These are phyloP conservation scores for Capsicum baccatum DNA, from an alignment of 257 asterid genomes.

Conservation along the genomic window DNA sequence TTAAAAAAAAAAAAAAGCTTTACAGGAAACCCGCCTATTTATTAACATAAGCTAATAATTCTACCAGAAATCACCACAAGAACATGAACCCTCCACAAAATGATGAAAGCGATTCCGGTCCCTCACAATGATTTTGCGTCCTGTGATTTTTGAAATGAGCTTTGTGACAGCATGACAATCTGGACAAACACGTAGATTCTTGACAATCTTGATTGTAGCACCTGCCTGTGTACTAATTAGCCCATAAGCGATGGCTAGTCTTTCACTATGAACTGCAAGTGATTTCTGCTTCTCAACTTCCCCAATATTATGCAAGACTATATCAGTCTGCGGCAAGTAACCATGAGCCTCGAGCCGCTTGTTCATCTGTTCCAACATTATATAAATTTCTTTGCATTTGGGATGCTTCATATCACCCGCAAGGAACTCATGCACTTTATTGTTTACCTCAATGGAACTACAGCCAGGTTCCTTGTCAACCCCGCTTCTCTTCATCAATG, in stretches of 20 bases:
- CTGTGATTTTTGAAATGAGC: slow-evolving; percentile 41
- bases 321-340: slow-evolving; percentile 30
- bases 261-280: slow-evolving; percentile 44
- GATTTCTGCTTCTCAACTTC: slow-evolving; percentile 32
- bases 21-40: slow-evolving; percentile 12
- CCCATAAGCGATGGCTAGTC: slow-evolving; percentile 42
- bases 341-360: slow-evolving; percentile 35
- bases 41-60: not conserved
- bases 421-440: slow-evolving; percentile 39
- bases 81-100: slow-evolving; percentile 39
- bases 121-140: slow-evolving; percentile 41
- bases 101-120: slow-evolving; percentile 45
- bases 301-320: slow-evolving; percentile 37
- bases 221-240: slow-evolving; percentile 40
- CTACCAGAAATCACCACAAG: slow-evolving; percentile 45
- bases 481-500: slow-evolving; percentile 39
- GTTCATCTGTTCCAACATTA: slow-evolving; percentile 39
- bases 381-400: slow-evolving; percentile 39
- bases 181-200: slow-evolving; percentile 44
- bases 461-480: slow-evolving; percentile 44
- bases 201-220: slow-evolving; percentile 40
- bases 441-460: slow-evolving; percentile 44
- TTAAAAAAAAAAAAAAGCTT: not conserved
- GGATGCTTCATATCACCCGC: slow-evolving; percentile 41
- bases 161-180: slow-evolving; percentile 45